Conservation (phyloP, 768 basidiomycete genomes). For the Rhizopogon sp. region DNA sequence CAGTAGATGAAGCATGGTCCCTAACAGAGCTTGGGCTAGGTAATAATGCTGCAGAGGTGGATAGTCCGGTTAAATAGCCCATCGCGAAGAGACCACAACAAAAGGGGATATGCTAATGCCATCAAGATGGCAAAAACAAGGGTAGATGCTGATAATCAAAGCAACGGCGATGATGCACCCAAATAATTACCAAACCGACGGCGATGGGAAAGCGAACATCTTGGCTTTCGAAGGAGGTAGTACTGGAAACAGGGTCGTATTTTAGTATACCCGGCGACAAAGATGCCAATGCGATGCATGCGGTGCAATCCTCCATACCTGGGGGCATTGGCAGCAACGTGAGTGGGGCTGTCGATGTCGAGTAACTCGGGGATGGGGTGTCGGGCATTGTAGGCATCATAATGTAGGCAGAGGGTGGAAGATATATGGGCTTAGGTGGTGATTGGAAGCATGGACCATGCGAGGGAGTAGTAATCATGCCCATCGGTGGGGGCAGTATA, state of each 20-base stretch:
- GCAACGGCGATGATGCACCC: conserved; percentile 6
- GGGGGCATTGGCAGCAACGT: conserved; percentile 54
- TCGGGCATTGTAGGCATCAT: conserved; percentile 38
- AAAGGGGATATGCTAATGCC: too few species aligned
- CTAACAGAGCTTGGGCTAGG: too few species aligned
- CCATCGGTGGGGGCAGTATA: conserved; percentile 37
- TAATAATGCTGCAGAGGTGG: too few species aligned
- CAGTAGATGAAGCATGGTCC: too few species aligned
- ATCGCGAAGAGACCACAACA: too few species aligned
- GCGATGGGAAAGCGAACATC: conserved; percentile 61
- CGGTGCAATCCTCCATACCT: conserved; percentile 40
- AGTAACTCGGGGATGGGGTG: conserved; percentile 50
- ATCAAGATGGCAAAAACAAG: too few species aligned
- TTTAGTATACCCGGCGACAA: conserved; percentile 27
- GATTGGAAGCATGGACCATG: conserved; percentile 26
- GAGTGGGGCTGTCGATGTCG: conserved; percentile 47
- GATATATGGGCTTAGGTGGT: conserved; percentile 21
- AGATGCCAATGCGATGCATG: conserved; percentile 40
- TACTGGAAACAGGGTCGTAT: conserved; percentile 16
- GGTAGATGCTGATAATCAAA: conserved; percentile 16
- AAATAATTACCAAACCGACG: conserved; percentile 51
- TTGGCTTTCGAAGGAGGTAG: conserved; percentile 47
- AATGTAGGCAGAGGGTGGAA: conserved; percentile 12
- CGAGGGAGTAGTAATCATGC: conserved; percentile 21
- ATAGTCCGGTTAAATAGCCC: too few species aligned